Percentiles rank a stretch among this genome's conserved stretches.
These are phyloP conservation scores for Moricandia moricandioides DNA, from an alignment of 345 rosid genomes.

Conservation along the genomic window DNA sequence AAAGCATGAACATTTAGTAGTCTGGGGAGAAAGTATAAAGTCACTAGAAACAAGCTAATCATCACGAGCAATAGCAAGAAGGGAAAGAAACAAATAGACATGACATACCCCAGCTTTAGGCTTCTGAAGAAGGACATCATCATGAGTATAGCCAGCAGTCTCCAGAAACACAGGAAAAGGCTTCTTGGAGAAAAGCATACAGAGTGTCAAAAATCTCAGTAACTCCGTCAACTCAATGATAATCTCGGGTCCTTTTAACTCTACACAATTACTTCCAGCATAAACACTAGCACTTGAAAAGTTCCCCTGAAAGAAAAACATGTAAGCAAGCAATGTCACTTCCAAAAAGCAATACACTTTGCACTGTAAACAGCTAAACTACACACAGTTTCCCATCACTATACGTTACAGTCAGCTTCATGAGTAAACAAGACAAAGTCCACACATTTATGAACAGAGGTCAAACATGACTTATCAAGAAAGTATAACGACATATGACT, in stretches of 20 bases:
- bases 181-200: slow-evolving; percentile 92
- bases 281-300: slow-evolving; percentile 74
- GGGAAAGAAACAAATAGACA: neutral
- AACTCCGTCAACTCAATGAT: slow-evolving; percentile 54
- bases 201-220: slow-evolving; percentile 70
- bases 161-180: slow-evolving; percentile 87
- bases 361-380: neutral
- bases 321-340: neutral
- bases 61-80: neutral
- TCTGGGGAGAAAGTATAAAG: neutral
- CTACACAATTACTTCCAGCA: slow-evolving; percentile 67
- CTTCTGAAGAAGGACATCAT: slow-evolving; percentile 86
- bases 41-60: neutral
- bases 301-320: slow-evolving; percentile 55
- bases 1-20: neutral
- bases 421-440: neutral
- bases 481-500: neutral
- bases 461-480: neutral
- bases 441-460: neutral
- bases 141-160: slow-evolving; percentile 62
- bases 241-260: slow-evolving; percentile 64
- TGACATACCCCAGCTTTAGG: slow-evolving; percentile 92
- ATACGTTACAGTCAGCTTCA: neutral
- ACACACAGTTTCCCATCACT: slow-evolving; percentile 3
- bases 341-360: neutral